phyloP scores from a whole-genome alignment of 2,329 filamentous ascomycete genomes.

The Phaeophleospora eucalypticola region DNA sequence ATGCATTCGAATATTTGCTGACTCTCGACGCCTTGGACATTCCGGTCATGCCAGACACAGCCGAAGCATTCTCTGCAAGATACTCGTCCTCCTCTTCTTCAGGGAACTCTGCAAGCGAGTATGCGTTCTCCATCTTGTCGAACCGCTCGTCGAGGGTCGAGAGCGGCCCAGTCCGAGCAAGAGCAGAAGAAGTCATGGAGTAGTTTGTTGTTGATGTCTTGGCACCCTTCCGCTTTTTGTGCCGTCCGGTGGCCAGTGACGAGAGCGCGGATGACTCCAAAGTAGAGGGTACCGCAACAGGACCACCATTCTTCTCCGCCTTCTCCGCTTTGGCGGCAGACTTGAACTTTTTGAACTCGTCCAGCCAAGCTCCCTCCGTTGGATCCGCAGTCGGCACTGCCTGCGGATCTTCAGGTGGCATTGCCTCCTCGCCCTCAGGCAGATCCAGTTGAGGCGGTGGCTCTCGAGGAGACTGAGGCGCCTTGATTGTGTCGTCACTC shows the following conservation, averaged over 20 bases:
- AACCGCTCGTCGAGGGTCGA: constrained; percentile 84
- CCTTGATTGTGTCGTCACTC: constrained; percentile 84
- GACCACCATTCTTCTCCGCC: constrained; percentile 30
- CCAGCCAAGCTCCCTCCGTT: constrained; percentile 75
- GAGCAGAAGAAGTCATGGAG: constrained; percentile 85
- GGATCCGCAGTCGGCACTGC: constrained; percentile 34
- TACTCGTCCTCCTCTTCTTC: constrained; percentile 29
- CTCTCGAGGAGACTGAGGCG: constrained; percentile 32
- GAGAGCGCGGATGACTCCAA: constrained; percentile 68
- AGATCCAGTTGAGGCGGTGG: constrained; percentile 33
- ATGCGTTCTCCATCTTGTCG: constrained; percentile 81
- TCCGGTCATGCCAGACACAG: constrained; percentile 46
- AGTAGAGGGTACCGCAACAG: constrained; percentile 52
- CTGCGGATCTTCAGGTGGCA: constrained; percentile 32
- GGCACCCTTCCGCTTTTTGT: constrained; percentile 94
- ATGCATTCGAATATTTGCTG: constrained; percentile 31
- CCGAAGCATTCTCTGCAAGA: constrained; percentile 40
- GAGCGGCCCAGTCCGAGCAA: constrained; percentile 83
- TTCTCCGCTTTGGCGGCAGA: constrained; percentile 44
- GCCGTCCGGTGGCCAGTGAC: constrained; percentile 67
- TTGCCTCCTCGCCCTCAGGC: constrained; percentile 48
- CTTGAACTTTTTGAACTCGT: constrained; percentile 92
- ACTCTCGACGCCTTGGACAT: constrained; percentile 46
- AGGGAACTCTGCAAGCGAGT: constrained; percentile 46
- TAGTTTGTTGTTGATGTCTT: constrained; percentile 82